These are phyloP conservation scores for Lactarius hengduanensis DNA, from an alignment of 768 basidiomycete genomes.

Conservation along the genomic window DNA sequence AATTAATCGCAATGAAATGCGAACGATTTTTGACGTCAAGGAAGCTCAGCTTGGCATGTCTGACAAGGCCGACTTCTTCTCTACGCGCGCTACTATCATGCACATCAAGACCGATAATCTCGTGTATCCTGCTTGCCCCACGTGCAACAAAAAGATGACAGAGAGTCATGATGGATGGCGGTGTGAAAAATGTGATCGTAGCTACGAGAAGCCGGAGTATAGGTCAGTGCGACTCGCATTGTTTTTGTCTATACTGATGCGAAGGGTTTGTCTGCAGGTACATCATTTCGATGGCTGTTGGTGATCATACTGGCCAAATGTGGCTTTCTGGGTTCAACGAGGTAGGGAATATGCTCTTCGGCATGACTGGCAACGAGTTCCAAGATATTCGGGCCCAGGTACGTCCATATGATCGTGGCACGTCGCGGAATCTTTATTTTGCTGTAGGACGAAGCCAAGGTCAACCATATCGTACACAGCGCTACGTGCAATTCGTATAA, in stretches of 20 bases:
- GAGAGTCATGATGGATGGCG: slow-evolving; percentile 69
- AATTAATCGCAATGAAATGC: slow-evolving; percentile 73
- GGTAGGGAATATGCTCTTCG: slow-evolving; percentile 72
- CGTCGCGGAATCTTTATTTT: background rate
- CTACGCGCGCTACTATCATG: slow-evolving; percentile 76
- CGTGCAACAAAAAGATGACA: slow-evolving; percentile 89
- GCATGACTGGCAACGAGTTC: slow-evolving; percentile 75
- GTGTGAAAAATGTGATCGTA: slow-evolving; percentile 90
- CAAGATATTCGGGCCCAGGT: slow-evolving; percentile 76
- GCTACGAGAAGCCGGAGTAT: slow-evolving; percentile 67
- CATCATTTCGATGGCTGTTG: slow-evolving; percentile 79
- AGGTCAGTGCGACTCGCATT: slow-evolving; percentile 51
- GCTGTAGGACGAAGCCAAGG: slow-evolving; percentile 57
- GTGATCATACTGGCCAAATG: slow-evolving; percentile 85
- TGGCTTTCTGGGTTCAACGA: slow-evolving; percentile 99
- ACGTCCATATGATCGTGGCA: slow-evolving; percentile 1
- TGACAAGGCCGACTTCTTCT: slow-evolving; percentile 81
- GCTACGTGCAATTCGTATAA: slow-evolving; percentile 73
- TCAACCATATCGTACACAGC: slow-evolving; percentile 56
- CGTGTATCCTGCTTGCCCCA: slow-evolving; percentile 86
- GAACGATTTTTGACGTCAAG: slow-evolving; percentile 75
- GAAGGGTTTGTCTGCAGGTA: slow-evolving; percentile 46
- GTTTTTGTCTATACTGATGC: slow-evolving; percentile 1
- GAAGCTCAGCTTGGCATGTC: slow-evolving; percentile 69
- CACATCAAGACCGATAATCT: slow-evolving; percentile 83